phyloP scores from a whole-genome alignment of 106 monocot genomes.

The Dioscorea dumetorum region DNA sequence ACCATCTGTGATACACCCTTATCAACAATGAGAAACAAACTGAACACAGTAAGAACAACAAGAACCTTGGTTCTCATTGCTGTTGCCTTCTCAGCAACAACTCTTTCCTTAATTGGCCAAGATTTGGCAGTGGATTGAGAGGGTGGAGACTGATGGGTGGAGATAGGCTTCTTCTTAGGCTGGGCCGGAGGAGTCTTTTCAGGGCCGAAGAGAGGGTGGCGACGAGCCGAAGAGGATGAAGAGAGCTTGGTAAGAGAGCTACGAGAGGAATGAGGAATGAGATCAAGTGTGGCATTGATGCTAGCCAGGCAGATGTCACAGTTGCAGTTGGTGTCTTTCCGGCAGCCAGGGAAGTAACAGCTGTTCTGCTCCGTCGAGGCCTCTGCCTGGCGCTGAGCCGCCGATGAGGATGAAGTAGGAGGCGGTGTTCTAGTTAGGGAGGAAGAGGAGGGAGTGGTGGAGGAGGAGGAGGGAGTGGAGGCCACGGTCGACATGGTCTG shows the following conservation, averaged over 20 bases:
- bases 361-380: conserved; percentile 9
- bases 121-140: conserved; percentile 42
- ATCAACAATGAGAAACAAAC: conserved; percentile 30
- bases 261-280: conserved; percentile 35
- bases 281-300: conserved; percentile 80
- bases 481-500: not conserved
- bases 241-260: conserved; percentile 16
- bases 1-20: conserved; percentile 14
- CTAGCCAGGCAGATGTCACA: conserved; percentile 89
- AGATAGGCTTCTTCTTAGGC: conserved; percentile 1
- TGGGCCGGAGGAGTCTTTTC: conserved; percentile 4
- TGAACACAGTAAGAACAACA: conserved; percentile 12
- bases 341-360: conserved; percentile 76
- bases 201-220: not conserved
- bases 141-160: conserved; percentile 19
- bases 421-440: not conserved
- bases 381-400: not conserved
- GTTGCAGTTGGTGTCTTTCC: conserved; percentile 73
- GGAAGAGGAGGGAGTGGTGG: not conserved
- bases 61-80: conserved; percentile 2
- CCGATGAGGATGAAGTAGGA: not conserved
- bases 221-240: not conserved
- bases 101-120: conserved; percentile 4
- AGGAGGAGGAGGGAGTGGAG: conserved; percentile 13
- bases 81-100: conserved; percentile 7